Evolutionary conservation across 108 stramenopile genomes (phyloP).

Genomic region (Cyclotella sp.): DNA sequence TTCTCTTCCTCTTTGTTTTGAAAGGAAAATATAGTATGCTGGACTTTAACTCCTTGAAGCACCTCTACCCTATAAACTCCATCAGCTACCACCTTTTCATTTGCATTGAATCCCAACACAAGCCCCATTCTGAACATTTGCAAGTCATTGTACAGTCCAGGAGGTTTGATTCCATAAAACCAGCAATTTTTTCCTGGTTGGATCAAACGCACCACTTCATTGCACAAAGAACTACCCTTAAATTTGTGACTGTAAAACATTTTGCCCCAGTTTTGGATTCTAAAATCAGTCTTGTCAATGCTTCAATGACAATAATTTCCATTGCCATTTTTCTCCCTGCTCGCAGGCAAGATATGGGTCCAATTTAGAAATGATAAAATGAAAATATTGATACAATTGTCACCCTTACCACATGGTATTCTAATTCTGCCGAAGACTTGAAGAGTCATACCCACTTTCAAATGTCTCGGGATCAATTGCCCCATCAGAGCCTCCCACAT

Average conservation of each 20-base stretch:
- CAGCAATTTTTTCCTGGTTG: neutral
- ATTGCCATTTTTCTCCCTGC: neutral
- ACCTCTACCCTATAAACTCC: no score
- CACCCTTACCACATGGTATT: neutral
- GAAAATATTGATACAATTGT: neutral
- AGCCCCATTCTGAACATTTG: neutral
- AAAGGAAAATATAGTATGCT: no score
- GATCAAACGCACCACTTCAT: neutral
- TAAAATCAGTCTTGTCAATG: slow-evolving; percentile 15
- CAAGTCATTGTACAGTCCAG: neutral
- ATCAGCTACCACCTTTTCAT: no score
- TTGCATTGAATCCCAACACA: no score
- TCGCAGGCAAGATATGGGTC: neutral
- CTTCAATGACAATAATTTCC: neutral
- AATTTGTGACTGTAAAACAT: neutral
- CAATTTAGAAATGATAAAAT: neutral
- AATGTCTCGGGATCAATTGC: slow-evolving; percentile 28
- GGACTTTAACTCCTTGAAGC: no score
- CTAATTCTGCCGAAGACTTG: slow-evolving; percentile 10
- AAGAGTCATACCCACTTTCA: slow-evolving; percentile 18
- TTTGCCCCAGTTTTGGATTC: neutral
- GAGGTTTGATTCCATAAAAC: neutral
- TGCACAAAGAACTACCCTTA: neutral
- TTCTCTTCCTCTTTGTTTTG: no score
- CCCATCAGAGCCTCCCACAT: slow-evolving; percentile 12